phyloP scores from a whole-genome alignment of 768 basidiomycete species.

The Tubosaeta brunneosetosa region DNA sequence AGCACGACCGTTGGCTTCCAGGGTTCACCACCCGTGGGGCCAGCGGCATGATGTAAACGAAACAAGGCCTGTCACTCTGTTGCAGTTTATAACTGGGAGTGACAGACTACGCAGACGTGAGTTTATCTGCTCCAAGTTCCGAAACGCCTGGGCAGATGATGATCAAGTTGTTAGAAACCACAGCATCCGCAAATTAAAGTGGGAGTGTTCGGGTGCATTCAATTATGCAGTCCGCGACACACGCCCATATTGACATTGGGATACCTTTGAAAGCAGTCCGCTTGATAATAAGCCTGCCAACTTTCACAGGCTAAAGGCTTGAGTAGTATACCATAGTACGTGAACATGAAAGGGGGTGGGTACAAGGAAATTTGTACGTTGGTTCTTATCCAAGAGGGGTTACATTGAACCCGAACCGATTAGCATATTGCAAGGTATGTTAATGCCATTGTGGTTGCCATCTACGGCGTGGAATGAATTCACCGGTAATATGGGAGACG shows the following conservation, averaged over 20 bases:
- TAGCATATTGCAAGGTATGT: too few relatives aligned
- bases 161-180: neutral
- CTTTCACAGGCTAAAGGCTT: neutral
- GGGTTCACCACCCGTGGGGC: too few relatives aligned
- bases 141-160: constrained; percentile 5
- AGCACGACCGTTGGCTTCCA: too few relatives aligned
- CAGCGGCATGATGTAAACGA: too few relatives aligned
- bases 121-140: neutral
- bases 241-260: neutral
- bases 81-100: neutral
- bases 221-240: neutral
- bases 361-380: too few relatives aligned
- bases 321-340: neutral
- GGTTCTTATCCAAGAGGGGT: too few relatives aligned
- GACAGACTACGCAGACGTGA: neutral
- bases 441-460: too few relatives aligned
- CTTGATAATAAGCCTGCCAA: neutral
- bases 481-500: too few relatives aligned
- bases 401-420: too few relatives aligned
- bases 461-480: too few relatives aligned
- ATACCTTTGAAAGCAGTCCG: neutral
- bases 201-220: neutral
- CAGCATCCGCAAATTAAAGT: neutral
- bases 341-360: too few relatives aligned
- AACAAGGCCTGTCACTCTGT: neutral